phyloP scores from a whole-genome alignment of 2,329 filamentous ascomycete species.

The Fusarium bactridioides region DNA sequence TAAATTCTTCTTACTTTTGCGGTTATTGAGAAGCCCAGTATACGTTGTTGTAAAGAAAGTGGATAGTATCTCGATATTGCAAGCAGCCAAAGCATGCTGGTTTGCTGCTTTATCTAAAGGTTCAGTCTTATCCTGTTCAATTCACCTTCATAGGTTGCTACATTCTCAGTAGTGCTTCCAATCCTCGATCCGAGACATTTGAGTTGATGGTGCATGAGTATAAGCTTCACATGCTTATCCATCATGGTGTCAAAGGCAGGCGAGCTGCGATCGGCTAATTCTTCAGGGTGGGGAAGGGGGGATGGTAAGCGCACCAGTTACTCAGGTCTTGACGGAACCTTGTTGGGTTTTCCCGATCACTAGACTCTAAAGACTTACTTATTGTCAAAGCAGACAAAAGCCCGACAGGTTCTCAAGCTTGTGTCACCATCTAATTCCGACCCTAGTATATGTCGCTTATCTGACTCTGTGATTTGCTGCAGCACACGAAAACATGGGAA shows the following conservation, averaged over 20 bases:
- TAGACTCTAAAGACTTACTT: not conserved
- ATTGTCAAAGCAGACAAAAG: not conserved
- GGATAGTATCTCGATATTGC: rapidly evolving
- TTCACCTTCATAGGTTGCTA: not conserved
- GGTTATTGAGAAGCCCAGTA: rapidly evolving
- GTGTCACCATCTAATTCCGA: not conserved
- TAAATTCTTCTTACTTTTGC: not conserved
- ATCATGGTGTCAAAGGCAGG: not conserved
- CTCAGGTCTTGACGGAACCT: rapidly evolving
- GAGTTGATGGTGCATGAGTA: not conserved
- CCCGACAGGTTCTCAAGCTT: not conserved
- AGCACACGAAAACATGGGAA: not conserved
- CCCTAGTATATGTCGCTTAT: not conserved
- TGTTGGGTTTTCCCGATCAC: not conserved
- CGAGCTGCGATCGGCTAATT: not conserved
- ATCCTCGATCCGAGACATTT: not conserved
- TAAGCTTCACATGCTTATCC: not conserved
- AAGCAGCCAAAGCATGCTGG: not conserved
- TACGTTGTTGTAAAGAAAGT: not conserved
- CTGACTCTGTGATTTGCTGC: not conserved
- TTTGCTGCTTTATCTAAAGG: not conserved
- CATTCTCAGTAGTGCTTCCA: not conserved
- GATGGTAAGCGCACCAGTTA: not conserved
- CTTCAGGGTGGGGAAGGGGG: not conserved
- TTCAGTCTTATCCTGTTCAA: not conserved